phyloP scores from a whole-genome alignment of 495 filamentous ascomycete species.

The Amphirosellinia nigrospora region DNA sequence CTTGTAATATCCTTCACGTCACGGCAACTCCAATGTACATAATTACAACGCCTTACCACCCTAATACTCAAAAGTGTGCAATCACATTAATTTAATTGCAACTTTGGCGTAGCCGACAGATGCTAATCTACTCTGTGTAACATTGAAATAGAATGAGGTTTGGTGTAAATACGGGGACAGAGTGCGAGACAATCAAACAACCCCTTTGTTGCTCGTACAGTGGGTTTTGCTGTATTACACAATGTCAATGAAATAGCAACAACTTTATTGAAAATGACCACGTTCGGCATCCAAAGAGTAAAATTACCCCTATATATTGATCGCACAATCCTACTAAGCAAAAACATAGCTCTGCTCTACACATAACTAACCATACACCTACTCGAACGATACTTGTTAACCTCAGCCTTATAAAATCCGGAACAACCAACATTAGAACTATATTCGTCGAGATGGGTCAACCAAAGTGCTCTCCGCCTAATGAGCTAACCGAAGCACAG shows the following conservation, averaged over 20 bases:
- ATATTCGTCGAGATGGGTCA: background rate
- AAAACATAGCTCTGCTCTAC: background rate
- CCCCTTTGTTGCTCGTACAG: background rate
- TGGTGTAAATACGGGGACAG: background rate
- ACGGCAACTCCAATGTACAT: background rate
- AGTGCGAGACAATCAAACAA: background rate
- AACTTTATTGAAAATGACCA: background rate
- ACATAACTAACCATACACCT: background rate
- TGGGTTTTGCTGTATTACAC: background rate
- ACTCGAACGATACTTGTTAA: background rate
- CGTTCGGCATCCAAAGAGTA: background rate
- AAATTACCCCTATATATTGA: background rate
- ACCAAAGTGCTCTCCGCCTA: background rate
- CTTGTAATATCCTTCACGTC: background rate
- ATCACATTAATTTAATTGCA: background rate
- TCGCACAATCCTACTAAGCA: background rate
- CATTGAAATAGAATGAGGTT: background rate
- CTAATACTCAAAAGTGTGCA: background rate
- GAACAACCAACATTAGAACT: no score
- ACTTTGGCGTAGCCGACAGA: background rate
- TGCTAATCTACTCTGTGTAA: background rate
- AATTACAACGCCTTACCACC: background rate
- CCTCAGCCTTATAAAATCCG: background rate
- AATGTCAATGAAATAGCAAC: background rate
- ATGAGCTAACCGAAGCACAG: background rate